phyloP scores from a whole-genome alignment of 805 yeast species.

The Clavispora fructus region DNA sequence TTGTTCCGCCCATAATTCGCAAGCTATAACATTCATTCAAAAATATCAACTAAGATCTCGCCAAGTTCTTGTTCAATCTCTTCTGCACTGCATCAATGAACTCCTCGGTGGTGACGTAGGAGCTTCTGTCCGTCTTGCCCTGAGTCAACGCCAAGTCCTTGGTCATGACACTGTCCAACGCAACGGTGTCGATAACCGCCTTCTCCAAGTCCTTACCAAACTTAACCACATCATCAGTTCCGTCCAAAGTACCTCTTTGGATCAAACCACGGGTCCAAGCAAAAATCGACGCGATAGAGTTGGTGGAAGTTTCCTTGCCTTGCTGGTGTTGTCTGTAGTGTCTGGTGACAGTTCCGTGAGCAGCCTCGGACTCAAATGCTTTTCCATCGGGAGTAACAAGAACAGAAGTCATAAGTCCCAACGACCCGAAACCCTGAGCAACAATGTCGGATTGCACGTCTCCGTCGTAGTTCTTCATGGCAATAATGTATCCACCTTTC shows the following conservation, averaged over 20 bases:
- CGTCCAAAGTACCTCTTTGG: constrained; percentile 75
- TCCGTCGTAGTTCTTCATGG: constrained; percentile 81
- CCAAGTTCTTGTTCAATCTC: constrained; percentile 36
- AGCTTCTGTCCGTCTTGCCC: constrained; percentile 54
- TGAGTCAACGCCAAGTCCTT: constrained; percentile 74
- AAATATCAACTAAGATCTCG: not conserved
- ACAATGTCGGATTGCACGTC: constrained; percentile 83
- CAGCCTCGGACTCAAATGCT: constrained; percentile 82
- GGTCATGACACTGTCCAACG: constrained; percentile 72
- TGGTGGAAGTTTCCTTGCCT: constrained; percentile 79
- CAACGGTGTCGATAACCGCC: constrained; percentile 69
- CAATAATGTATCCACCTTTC: constrained; percentile 76
- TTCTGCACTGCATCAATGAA: constrained; percentile 73
- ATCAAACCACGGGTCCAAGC: constrained; percentile 85
- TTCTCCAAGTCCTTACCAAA: constrained; percentile 63
- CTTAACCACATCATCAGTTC: constrained; percentile 62
- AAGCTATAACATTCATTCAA: not conserved
- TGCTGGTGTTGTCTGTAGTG: constrained; percentile 78
- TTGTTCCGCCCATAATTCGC: no score
- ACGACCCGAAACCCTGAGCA: constrained; percentile 82
- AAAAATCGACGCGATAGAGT: constrained; percentile 79
- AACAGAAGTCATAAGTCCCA: constrained; percentile 81
- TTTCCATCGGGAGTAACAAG: constrained; percentile 81
- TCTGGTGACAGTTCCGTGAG: constrained; percentile 85
- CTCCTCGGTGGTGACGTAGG: constrained; percentile 70